A percentile compares a stretch with the other conserved stretches of the same genome.
These are phyloP conservation scores for Solanum dulcamara DNA, from an alignment of 257 asterid genomes.

Conservation along the genomic window DNA sequence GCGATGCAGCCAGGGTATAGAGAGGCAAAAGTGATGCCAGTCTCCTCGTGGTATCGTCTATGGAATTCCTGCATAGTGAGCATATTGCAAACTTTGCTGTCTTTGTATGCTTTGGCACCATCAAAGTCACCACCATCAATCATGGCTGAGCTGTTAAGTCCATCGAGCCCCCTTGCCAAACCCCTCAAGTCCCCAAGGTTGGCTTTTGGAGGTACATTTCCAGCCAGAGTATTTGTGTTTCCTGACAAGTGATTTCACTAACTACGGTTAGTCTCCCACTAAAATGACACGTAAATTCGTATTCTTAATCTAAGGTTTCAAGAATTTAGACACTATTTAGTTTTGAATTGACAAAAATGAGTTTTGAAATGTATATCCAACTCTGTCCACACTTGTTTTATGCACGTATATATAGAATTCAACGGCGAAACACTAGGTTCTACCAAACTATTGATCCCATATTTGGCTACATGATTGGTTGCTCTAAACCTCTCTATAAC, in stretches of 20 bases:
- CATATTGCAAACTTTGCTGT: constrained; percentile 97
- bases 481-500: background rate
- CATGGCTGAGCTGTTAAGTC: constrained; percentile 70
- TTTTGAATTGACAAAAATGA: background rate
- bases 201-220: constrained; percentile 95
- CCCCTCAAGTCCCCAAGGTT: constrained; percentile 86
- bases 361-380: background rate
- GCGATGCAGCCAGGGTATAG: constrained; percentile 97
- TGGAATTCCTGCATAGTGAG: constrained; percentile 94
- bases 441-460: background rate
- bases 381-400: background rate
- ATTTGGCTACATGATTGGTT: background rate
- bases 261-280: background rate
- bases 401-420: background rate
- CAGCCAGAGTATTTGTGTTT: constrained; percentile 87
- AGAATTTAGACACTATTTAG: background rate
- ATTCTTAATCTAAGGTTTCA: background rate
- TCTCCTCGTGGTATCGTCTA: constrained; percentile 77
- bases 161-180: constrained; percentile 62
- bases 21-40: constrained; percentile 78
- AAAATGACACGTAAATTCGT: background rate
- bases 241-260: constrained; percentile 29
- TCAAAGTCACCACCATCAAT: constrained; percentile 83
- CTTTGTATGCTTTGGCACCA: constrained; percentile 96
- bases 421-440: background rate